phyloP scores from a whole-genome alignment of 139 green algal species.

The Choricystis sp. region DNA sequence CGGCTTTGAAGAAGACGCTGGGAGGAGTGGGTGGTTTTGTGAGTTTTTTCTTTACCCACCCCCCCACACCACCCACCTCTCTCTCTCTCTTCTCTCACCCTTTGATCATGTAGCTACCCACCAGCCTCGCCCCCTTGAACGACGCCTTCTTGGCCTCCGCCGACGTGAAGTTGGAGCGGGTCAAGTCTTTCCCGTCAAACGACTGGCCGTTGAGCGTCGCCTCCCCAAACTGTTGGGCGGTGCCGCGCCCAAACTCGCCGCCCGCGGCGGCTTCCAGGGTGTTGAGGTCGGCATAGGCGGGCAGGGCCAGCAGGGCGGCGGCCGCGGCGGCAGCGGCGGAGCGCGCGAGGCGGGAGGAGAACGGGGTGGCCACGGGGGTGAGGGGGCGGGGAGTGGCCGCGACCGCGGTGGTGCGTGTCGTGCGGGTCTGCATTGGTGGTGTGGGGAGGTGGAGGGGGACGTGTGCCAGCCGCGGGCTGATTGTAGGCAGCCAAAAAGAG shows the following conservation, averaged over 20 bases:
- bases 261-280: conserved; percentile 18
- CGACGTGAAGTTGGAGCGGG: conserved; percentile 75
- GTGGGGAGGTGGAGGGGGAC: too few relatives aligned
- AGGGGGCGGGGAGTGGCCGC: too few relatives aligned
- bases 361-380: too few relatives aligned
- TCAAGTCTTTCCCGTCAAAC: conserved; percentile 49
- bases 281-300: conserved; percentile 15
- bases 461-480: too few relatives aligned
- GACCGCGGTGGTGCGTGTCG: too few relatives aligned
- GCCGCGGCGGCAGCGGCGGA: not conserved
- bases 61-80: conserved; percentile 6
- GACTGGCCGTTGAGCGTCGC: conserved; percentile 42
- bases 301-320: not conserved
- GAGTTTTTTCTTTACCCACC: not conserved
- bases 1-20: too few relatives aligned
- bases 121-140: conserved; percentile 32
- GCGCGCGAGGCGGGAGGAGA: too few relatives aligned
- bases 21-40: too few relatives aligned
- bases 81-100: conserved; percentile 63
- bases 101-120: conserved; percentile 13
- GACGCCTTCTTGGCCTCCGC: too few relatives aligned
- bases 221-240: conserved; percentile 55
- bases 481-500: too few relatives aligned
- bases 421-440: too few relatives aligned
- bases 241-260: conserved; percentile 59